Evolutionary conservation across 192 early-diverging fungal species (phyloP), one percentile per base, ranked within the genome.

Genomic region (Dissophora ornata): DNA sequence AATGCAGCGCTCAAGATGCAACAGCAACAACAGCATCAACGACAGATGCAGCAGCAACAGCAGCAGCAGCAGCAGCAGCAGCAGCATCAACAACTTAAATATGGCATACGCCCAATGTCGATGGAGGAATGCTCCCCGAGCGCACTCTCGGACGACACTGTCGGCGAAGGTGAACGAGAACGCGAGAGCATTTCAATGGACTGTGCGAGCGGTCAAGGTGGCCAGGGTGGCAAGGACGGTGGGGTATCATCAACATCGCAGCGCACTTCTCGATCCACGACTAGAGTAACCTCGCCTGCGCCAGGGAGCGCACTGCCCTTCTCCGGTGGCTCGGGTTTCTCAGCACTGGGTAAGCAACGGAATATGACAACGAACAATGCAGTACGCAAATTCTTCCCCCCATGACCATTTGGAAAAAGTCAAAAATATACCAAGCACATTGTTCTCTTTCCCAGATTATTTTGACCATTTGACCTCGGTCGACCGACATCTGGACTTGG

Each of bases 1-100:
- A 60, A 77, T 45, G 54, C 59, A 2, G 73, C 73, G 2, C 59
- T 77, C 33, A 77, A 77, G 36, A 77, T 62, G 32, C 71, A 75
- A 42, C 71, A 65, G 16, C 70, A 65, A 21, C 70, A 75, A 4
- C 63, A 60, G 8, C 71, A 74, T 5, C 70, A 36, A 18, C 71
- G 59, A 21, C 30, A 51, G 4, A 38, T 57, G 28, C 44, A 32
- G 9, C 42, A 59, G 21, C 55, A 47, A 9, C 61, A 73, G 36
- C 61, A 58, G 24, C 34, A 26, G 2, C 55, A 60, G 13, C 32
- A 47, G 1, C 58, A 70, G 28, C 28, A n/a, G n/a, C n/a, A n/a
- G n/a, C n/a, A n/a, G n/a, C n/a, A n/a, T n/a, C n/a, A n/a, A 18
- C 44, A 52, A 33, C 33, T 48, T 4, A 1, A 3, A 5, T 15